These are phyloP conservation scores for Emergomyces africanus DNA, from an alignment of 2,329 filamentous ascomycete species.

Conservation along the genomic window DNA sequence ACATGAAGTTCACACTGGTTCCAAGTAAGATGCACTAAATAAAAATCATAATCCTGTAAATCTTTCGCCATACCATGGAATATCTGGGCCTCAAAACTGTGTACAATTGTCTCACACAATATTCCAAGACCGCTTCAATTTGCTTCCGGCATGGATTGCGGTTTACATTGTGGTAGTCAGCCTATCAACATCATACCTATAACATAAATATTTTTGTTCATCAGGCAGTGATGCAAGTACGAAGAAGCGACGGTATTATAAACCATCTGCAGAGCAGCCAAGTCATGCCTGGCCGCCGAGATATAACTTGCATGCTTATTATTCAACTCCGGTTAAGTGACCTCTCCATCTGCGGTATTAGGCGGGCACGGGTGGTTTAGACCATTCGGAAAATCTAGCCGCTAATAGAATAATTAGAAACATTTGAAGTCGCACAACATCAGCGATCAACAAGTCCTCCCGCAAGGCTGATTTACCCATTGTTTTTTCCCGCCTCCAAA, in stretches of 20 bases:
- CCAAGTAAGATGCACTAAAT: background rate
- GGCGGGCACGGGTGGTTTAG: background rate
- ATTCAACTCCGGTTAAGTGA: background rate
- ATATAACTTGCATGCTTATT: background rate
- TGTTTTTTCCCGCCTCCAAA: background rate
- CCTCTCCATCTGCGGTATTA: background rate
- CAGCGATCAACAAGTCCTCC: background rate
- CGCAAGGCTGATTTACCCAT: background rate
- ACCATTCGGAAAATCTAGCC: background rate
- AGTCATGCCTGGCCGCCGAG: background rate
- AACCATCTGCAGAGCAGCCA: background rate
- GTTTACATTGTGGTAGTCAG: background rate
- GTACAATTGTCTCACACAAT: background rate
- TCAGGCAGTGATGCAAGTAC: background rate
- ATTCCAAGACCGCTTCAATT: background rate
- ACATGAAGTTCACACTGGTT: background rate
- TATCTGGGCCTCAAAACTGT: background rate
- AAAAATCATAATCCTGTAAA: background rate
- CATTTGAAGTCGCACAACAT: background rate
- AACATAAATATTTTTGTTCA: background rate
- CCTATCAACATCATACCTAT: background rate
- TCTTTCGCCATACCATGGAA: background rate
- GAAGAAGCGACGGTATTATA: too few species aligned
- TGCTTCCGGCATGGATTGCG: background rate
- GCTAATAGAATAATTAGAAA: background rate